A percentile compares a stretch with the other conserved stretches of the same genome.
Conservation (phyloP, 805 yeast species). For the Teunomyces tritomae region DNA sequence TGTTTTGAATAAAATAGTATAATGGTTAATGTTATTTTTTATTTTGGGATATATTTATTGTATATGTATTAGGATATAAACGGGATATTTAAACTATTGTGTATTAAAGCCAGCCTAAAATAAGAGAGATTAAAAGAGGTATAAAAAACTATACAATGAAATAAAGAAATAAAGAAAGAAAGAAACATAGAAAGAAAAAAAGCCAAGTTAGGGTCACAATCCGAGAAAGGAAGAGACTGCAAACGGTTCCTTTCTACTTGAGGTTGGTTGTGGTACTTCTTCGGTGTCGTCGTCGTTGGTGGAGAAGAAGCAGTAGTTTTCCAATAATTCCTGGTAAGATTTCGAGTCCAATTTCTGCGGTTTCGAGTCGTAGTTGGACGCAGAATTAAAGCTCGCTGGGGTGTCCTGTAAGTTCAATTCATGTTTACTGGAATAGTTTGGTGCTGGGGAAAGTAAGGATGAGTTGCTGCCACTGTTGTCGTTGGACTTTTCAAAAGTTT, state of each 20-base stretch:
- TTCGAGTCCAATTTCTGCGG: conserved; percentile 38
- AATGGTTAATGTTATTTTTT: too few species aligned
- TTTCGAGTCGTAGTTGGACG: background rate
- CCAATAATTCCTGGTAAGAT: conserved; percentile 55
- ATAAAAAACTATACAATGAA: background rate
- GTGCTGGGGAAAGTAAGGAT: background rate
- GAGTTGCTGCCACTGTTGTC: background rate
- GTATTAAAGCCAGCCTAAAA: background rate
- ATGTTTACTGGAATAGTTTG: background rate
- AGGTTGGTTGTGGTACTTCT: background rate
- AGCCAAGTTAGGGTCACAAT: background rate
- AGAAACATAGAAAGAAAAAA: background rate
- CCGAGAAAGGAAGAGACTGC: conserved; percentile 9
- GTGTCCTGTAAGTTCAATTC: background rate
- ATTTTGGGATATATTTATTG: background rate
- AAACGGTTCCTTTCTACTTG: conserved; percentile 1
- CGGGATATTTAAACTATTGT: background rate
- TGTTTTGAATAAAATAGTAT: conserved; percentile 53
- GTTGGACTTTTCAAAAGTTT: background rate
- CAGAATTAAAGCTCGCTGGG: background rate
- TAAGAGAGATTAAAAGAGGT: background rate
- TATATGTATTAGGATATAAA: background rate
- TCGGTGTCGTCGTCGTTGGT: background rate
- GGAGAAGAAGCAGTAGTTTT: conserved; percentile 58
- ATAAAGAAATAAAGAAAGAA: too few species aligned